Base-by-base conservation (phyloP, 768 basidiomycete species). In the Amanita inopinata region DNA sequence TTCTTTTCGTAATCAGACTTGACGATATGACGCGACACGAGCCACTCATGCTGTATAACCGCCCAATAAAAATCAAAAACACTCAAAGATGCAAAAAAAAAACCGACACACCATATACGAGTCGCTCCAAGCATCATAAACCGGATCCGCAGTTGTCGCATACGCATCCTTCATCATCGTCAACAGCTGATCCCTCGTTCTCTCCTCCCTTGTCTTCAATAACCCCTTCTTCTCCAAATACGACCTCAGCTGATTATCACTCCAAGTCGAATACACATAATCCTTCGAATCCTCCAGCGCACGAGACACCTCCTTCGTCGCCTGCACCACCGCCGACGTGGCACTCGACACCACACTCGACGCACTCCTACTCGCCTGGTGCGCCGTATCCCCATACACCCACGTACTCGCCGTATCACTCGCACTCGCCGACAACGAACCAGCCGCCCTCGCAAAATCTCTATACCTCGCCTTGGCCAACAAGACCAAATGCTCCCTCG, bases 261-360 rank as follows among this genome's bases (percentile, higher is more conserved):
- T 80, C 94, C 94, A 96, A 0, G 83, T 76, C 0, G 85, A 89
- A 59, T 85, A 94, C 12, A 92, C 63, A 51, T 91, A 93, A 58
- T 97, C 92, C 57, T 80, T 87, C 22, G 78, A 59, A 46, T 84
- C 76, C 48, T 92, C 83, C 15, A 89, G 57, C 19, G 62, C 63
- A 17, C 66, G 63, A 5, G 58, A 60, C 7, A 66, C 74, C 2
- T 71, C 68, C 11, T 69, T 61, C 0, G 79, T 75, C 2, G 79
- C 76, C 46, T 76, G 71, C 0, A 75, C 64, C 11, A 50, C 55
- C 28, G 49, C 57, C 15, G 43, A 35, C 9, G 55, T 52, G 5
- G 51, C 53, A 28, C 49, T 51, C 20, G 55, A 46, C 10, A 62
- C 66, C 1, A 69, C 41, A 37, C 61, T 71, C 6, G 67, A 63